Evolutionary conservation across 2,329 filamentous ascomycete genomes (phyloP), one percentile per base, ranked within the genome.

Genomic region (Tolypocladium endophyticum): DNA sequence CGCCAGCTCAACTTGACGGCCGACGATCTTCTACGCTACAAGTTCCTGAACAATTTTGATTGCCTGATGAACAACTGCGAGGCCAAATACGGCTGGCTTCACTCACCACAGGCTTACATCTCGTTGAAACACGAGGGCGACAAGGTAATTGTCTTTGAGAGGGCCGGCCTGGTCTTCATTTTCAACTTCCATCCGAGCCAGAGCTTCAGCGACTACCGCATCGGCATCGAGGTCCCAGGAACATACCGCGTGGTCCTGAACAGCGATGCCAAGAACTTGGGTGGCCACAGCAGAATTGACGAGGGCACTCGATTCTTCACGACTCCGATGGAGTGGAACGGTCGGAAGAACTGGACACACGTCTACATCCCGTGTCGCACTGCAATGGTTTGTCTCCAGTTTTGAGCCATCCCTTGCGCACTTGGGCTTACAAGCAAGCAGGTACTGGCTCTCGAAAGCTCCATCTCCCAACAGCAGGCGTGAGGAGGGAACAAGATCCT

Each of bases 141-240:
- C 77, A 99, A 97, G 77, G 87, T 97, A 52, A 85, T 99, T 64
- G 92, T 96, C 4, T 99, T 97, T 72, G 94, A 99, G 78, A 85
- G 94, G 38, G 94, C 86, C 1, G 92, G 92, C 0, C 77, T 96
- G 61, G 79, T 99, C 14, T 99, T 92, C 80, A 82, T 97, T 67
- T 97, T 99, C 82, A 99, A 99, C 77, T 97, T 97, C 81, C 87
- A 97, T 71, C 86, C 90, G 0, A 84, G 83, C 35, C 77, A 87
- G 65, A 96, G 91, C 73, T 99, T 89, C 75, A 87, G 87, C 14
- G 94, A 97, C 74, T 99, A 97, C 73, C 86, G 93, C 43, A 87
- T 99, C 55, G 94, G 94, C 23, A 81, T 99, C 45, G 91, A 97
- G 57, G 79, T 85, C 25, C 77, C 88, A 4, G 94, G 94, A 45